These are phyloP conservation scores for Camellia lanceoleosa DNA, from an alignment of 148 eudicot genomes.

Conservation along the genomic window DNA sequence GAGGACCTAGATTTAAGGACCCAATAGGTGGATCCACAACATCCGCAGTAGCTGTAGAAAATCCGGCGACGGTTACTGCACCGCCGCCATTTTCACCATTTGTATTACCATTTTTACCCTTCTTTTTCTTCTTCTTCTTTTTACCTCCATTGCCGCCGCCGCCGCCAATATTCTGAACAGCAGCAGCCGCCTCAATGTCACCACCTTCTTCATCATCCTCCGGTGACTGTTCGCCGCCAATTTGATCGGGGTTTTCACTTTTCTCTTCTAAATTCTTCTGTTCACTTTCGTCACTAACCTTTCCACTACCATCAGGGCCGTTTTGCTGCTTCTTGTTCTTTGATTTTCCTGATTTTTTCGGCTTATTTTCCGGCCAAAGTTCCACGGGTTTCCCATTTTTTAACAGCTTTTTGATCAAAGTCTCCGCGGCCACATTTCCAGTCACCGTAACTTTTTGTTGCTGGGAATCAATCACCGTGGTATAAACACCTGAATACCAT, in stretches of 20 bases:
- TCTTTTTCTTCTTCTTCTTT: constrained; percentile 27
- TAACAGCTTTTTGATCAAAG: constrained; percentile 59
- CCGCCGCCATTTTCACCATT: neutral
- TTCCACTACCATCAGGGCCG: constrained; percentile 6
- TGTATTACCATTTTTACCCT: constrained; percentile 23
- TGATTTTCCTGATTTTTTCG: constrained; percentile 22
- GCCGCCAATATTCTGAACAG: no score
- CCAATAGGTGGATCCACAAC: constrained; percentile 13
- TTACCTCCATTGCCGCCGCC: constrained; percentile 24
- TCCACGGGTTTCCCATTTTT: constrained; percentile 78
- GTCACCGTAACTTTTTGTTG: constrained; percentile 67
- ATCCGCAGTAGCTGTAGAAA: neutral
- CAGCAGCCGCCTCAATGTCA: constrained; percentile 9
- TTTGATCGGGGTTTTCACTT: neutral
- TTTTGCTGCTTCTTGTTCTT: constrained; percentile 30
- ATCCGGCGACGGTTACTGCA: constrained; percentile 14
- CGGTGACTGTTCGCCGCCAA: neutral
- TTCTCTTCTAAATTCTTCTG: constrained; percentile 5
- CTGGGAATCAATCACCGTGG: constrained; percentile 53
- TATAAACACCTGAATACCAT: constrained; percentile 66
- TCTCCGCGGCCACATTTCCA: constrained; percentile 60
- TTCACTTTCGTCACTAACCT: constrained; percentile 13
- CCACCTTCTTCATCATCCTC: neutral
- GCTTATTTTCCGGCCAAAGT: constrained; percentile 43
- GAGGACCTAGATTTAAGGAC: constrained; percentile 20